A percentile compares a stretch with the other conserved stretches of the same genome.
Evolutionary conservation across 768 basidiomycete species (phyloP).

Genomic region (Pisolithus marmoratus): DNA sequence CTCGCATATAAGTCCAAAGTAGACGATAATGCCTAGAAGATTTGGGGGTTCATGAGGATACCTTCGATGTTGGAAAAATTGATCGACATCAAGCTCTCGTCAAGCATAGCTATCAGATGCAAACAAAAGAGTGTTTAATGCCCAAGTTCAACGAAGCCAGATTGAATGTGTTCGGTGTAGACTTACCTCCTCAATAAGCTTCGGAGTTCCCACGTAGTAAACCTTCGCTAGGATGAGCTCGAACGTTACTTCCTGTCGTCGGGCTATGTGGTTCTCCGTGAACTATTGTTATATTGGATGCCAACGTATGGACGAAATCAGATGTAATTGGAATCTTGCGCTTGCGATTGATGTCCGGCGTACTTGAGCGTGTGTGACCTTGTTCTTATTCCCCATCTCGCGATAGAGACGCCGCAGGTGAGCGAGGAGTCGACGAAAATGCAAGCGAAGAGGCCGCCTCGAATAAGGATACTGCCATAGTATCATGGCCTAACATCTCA

Average conservation of each 20-base stretch:
- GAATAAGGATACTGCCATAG: no score
- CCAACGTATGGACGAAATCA: no score
- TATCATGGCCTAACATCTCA: no score
- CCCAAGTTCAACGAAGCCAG: slow-evolving; percentile 2
- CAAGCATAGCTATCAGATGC: slow-evolving; percentile 63
- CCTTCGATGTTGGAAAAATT: slow-evolving; percentile 95
- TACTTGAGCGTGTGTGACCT: no score
- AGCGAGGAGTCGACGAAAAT: no score
- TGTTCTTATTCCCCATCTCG: no score
- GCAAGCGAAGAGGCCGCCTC: no score
- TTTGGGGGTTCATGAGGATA: slow-evolving; percentile 51
- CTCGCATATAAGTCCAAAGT: slow-evolving; percentile 77
- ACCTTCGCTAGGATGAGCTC: slow-evolving; percentile 90
- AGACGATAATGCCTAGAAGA: slow-evolving; percentile 68
- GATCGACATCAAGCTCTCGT: slow-evolving; percentile 68
- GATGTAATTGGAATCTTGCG: no score
- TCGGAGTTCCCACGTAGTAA: slow-evolving; percentile 85
- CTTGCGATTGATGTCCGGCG: no score
- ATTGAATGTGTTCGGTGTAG: background rate
- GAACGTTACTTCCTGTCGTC: slow-evolving; percentile 93
- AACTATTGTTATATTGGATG: no score
- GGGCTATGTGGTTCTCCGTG: no score
- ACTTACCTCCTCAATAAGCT: slow-evolving; percentile 82
- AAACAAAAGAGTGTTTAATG: slow-evolving; percentile 72
- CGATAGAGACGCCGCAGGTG: no score